These are phyloP conservation scores for Sicyos edulis DNA, from an alignment of 306 rosid genomes.

Conservation along the genomic window DNA sequence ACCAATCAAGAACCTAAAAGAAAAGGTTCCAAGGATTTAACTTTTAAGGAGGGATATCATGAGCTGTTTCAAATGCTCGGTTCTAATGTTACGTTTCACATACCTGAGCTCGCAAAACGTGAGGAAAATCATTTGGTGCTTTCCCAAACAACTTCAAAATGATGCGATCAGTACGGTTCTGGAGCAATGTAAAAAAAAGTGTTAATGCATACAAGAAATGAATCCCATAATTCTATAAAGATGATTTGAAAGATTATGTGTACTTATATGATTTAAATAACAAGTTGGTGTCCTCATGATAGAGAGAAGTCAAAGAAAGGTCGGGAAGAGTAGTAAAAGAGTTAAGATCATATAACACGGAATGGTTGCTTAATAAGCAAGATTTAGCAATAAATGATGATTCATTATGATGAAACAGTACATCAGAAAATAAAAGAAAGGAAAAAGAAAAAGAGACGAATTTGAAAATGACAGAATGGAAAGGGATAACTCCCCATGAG, in stretches of 20 bases:
- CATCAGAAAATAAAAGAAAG: too few relatives aligned
- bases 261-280: background rate
- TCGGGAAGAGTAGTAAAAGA: background rate
- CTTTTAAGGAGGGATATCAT: constrained; percentile 19
- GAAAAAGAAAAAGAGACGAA: background rate
- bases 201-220: background rate
- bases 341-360: too few relatives aligned
- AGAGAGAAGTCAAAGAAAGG: background rate
- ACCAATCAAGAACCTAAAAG: constrained; percentile 59
- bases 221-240: background rate
- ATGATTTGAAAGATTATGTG: background rate
- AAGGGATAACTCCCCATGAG: background rate
- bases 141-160: constrained; percentile 92
- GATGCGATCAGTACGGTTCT: constrained; percentile 87
- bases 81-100: constrained; percentile 13
- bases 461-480: background rate
- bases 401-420: too few relatives aligned
- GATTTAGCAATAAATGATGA: too few relatives aligned
- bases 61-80: constrained; percentile 12
- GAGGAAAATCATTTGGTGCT: constrained; percentile 75
- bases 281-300: background rate
- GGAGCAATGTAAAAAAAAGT: constrained; percentile 25
- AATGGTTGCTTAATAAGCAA: too few relatives aligned
- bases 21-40: constrained; percentile 18
- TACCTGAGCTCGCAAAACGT: constrained; percentile 69